Evolutionary conservation across 176 grass and related monocot species (phyloP).

Genomic region (Eleusine indica): DNA sequence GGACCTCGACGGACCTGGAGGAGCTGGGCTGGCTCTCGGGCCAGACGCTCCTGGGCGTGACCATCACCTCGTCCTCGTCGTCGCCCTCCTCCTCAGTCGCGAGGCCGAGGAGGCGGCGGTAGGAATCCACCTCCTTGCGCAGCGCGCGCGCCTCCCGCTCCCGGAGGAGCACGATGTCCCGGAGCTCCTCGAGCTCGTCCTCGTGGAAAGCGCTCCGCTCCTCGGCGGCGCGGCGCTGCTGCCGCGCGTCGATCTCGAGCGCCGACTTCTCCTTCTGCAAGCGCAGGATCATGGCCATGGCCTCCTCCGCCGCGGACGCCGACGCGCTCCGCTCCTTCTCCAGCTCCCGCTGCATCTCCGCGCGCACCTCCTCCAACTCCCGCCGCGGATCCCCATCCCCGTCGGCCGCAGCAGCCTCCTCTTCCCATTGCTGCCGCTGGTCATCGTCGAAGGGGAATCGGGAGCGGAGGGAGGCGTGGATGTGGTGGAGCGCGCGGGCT

Average conservation of each 20-base stretch:
- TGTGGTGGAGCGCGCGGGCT: conserved; percentile 16
- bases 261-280: conserved; percentile 91
- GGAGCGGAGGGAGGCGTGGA: conserved; percentile 45
- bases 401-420: neutral
- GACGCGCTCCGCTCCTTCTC: conserved; percentile 90
- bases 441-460: conserved; percentile 45
- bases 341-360: conserved; percentile 63
- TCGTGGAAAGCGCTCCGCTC: conserved; percentile 78
- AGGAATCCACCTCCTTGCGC: conserved; percentile 73
- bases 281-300: conserved; percentile 96
- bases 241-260: conserved; percentile 72
- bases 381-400: conserved; percentile 30
- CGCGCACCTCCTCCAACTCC: conserved; percentile 46
- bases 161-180: conserved; percentile 74
- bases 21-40: conserved; percentile 45
- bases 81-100: neutral
- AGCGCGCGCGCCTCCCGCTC: conserved; percentile 67
- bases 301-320: conserved; percentile 76
- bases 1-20: neutral
- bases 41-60: conserved; percentile 24
- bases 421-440: neutral
- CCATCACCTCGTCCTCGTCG: conserved; percentile 30
- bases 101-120: conserved; percentile 53
- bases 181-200: conserved; percentile 78
- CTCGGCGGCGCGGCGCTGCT: conserved; percentile 63